phyloP scores from a whole-genome alignment of 495 filamentous ascomycete species.

The Aspergillus conjunctus region DNA sequence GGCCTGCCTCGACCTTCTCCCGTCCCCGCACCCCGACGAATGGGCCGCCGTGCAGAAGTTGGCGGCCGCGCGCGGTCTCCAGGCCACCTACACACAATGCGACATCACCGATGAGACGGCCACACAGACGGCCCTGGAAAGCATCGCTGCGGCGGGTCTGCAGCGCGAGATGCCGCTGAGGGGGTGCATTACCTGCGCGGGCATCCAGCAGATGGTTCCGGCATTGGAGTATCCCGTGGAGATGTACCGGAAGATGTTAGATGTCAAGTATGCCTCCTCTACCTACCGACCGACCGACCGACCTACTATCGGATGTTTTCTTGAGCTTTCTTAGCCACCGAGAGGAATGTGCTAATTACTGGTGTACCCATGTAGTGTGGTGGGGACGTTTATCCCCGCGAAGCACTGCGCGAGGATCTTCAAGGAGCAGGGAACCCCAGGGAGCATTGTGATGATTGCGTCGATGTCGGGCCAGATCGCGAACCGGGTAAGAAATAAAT shows the following conservation, averaged over 20 bases:
- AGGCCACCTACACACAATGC: slow-evolving; percentile 55
- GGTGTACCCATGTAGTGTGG: slow-evolving; percentile 52
- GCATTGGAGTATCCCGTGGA: slow-evolving; percentile 67
- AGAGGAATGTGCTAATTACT: not conserved
- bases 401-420: slow-evolving; percentile 71
- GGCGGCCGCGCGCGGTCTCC: slow-evolving; percentile 53
- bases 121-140: slow-evolving; percentile 29
- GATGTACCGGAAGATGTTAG: slow-evolving; percentile 64
- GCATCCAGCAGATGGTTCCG: slow-evolving; percentile 67
- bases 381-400: slow-evolving; percentile 70
- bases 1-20: slow-evolving; percentile 64
- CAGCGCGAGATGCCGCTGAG: slow-evolving; percentile 54
- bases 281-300: too few relatives aligned
- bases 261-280: slow-evolving; percentile 53
- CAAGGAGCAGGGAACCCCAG: slow-evolving; percentile 51
- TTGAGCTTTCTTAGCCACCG: too few relatives aligned
- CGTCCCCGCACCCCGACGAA: slow-evolving; percentile 43
- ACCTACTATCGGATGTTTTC: slow-evolving; percentile 7
- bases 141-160: slow-evolving; percentile 53
- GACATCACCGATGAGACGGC: slow-evolving; percentile 56
- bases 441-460: slow-evolving; percentile 72
- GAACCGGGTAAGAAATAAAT: slow-evolving; percentile 56
- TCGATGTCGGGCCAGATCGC: slow-evolving; percentile 80
- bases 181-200: slow-evolving; percentile 80
- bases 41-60: slow-evolving; percentile 44